Percentiles rank a stretch among this genome's conserved stretches.
Conservation (phyloP, 371 early-diverging fungal genomes). For the Apophysomyces elegans region DNA sequence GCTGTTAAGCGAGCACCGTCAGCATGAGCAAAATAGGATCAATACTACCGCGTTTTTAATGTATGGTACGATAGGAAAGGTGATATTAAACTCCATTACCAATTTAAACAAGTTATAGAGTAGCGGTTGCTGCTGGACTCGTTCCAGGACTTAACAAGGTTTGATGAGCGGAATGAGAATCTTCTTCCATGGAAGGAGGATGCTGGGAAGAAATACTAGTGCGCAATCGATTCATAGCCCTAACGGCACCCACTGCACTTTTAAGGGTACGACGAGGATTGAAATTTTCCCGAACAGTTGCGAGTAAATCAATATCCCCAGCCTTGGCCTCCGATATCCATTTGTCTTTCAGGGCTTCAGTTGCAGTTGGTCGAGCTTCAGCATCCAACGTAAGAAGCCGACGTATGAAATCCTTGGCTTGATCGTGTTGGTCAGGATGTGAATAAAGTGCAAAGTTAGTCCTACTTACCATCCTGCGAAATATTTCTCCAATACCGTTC, state of each 20-base stretch:
- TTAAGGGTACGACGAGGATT: conserved; percentile 36
- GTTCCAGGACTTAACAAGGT: neutral
- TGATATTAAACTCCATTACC: neutral
- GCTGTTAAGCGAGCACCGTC: conserved; percentile 19
- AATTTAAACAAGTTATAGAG: neutral
- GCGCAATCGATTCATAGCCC: conserved; percentile 32
- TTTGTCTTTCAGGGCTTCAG: conserved; percentile 79
- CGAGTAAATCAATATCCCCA: conserved; percentile 64
- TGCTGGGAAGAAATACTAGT: conserved; percentile 10
- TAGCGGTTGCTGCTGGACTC: neutral
- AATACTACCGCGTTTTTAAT: neutral
- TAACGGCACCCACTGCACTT: conserved; percentile 35
- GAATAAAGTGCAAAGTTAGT: neutral
- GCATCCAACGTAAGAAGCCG: conserved; percentile 74
- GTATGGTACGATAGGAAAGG: neutral
- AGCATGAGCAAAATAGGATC: neutral
- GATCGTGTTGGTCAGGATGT: neutral
- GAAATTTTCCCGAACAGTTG: conserved; percentile 64
- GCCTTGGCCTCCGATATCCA: conserved; percentile 71
- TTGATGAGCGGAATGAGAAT: neutral
- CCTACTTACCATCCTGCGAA: conserved; percentile 60
- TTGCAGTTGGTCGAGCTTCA: conserved; percentile 72
- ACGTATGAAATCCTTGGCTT: conserved; percentile 92
- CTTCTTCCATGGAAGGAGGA: neutral
- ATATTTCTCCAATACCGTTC: conserved; percentile 80